phyloP scores from a whole-genome alignment of 2,329 filamentous ascomycete species.

The Cylindrodendrum hubeiense region DNA sequence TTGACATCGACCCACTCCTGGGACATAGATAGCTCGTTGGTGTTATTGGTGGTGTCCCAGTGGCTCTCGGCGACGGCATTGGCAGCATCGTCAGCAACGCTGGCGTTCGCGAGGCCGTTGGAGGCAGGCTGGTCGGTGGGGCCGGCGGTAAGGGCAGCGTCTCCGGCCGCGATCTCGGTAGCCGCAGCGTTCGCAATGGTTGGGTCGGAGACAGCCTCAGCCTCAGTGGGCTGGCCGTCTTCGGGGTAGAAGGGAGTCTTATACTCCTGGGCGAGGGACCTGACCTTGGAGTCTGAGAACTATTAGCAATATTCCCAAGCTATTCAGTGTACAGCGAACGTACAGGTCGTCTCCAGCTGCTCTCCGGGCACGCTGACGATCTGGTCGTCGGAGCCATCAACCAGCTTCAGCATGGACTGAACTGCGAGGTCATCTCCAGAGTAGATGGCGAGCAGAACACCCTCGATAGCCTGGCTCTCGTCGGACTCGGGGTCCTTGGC shows the following conservation, averaged over 20 bases:
- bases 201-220: slow-evolving; percentile 66
- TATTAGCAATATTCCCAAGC: slow-evolving; percentile 32
- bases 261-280: slow-evolving; percentile 65
- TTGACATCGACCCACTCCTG: slow-evolving; percentile 80
- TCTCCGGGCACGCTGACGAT: slow-evolving; percentile 75
- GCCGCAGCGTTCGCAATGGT: slow-evolving; percentile 75
- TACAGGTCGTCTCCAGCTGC: slow-evolving; percentile 78
- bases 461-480: slow-evolving; percentile 85
- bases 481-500: slow-evolving; percentile 74
- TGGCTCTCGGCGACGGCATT: slow-evolving; percentile 74
- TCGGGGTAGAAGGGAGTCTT: slow-evolving; percentile 55
- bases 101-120: slow-evolving; percentile 62
- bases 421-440: slow-evolving; percentile 82
- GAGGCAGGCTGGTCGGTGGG: slow-evolving; percentile 50
- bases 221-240: slow-evolving; percentile 48
- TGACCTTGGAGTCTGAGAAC: slow-evolving; percentile 51
- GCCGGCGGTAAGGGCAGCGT: slow-evolving; percentile 57
- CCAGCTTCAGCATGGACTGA: slow-evolving; percentile 80
- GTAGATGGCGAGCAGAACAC: slow-evolving; percentile 82
- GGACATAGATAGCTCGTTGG: slow-evolving; percentile 56
- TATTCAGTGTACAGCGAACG: slow-evolving; percentile 48
- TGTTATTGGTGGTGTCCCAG: slow-evolving; percentile 68
- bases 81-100: slow-evolving; percentile 64
- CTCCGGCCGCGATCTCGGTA: slow-evolving; percentile 72
- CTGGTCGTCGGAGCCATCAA: slow-evolving; percentile 76